Evolutionary conservation across 116 monocot species (phyloP).

Genomic region (Posidonia oceanica): DNA sequence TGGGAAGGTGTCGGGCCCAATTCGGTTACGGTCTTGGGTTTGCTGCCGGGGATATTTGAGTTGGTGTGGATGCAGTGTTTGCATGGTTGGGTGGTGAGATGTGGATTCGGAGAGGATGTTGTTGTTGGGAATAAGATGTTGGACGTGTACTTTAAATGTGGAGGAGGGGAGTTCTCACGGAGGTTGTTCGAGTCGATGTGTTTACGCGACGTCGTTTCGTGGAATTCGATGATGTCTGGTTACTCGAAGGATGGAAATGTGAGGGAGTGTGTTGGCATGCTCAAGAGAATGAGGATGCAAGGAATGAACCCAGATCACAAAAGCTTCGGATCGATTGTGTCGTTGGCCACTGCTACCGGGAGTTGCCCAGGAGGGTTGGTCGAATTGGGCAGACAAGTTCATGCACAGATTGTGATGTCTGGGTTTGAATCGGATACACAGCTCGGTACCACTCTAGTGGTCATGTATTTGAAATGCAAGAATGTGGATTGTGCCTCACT

Average conservation of each 20-base stretch:
- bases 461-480: slow-evolving; percentile 41
- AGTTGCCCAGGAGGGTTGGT: slow-evolving; percentile 3
- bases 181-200: slow-evolving; percentile 43
- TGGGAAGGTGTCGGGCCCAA: slow-evolving; percentile 29
- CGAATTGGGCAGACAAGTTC: slow-evolving; percentile 17
- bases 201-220: slow-evolving; percentile 33
- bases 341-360: slow-evolving; percentile 6
- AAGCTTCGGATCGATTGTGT: slow-evolving; percentile 38
- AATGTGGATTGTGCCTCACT: slow-evolving; percentile 13
- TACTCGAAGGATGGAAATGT: slow-evolving; percentile 17
- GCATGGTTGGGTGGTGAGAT: slow-evolving; percentile 19
- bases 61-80: slow-evolving; percentile 17
- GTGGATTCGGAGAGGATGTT: slow-evolving; percentile 24
- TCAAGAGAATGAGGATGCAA: slow-evolving; percentile 25
- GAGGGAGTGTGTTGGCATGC: slow-evolving; percentile 17
- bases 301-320: slow-evolving; percentile 27
- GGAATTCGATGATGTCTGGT: slow-evolving; percentile 53
- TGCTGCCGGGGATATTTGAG: slow-evolving; percentile 19
- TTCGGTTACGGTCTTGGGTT: slow-evolving; percentile 38
- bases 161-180: slow-evolving; percentile 16
- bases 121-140: slow-evolving; percentile 40
- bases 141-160: slow-evolving; percentile 27
- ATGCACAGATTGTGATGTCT: slow-evolving; percentile 29
- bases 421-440: slow-evolving; percentile 33
- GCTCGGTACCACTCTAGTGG: slow-evolving; percentile 32